Percentiles rank a stretch among this genome's conserved stretches.
These are phyloP conservation scores for Rhodotorula sp. DNA, from an alignment of 1,284 basidiomycete genomes.

Conservation along the genomic window DNA sequence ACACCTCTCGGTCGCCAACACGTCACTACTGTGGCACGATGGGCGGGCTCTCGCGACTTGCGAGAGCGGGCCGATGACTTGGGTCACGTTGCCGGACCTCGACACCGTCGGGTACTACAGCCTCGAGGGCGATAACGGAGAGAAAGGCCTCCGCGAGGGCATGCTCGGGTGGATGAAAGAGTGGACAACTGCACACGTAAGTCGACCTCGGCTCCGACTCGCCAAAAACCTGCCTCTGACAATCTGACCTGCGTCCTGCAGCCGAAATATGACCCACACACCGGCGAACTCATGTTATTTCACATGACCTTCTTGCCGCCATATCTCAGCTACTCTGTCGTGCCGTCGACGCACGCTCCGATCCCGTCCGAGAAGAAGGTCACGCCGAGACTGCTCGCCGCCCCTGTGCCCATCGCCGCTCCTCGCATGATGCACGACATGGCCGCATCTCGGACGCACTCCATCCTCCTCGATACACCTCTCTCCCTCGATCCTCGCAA, in stretches of 20 bases:
- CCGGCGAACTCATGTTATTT: slow-evolving; percentile 54
- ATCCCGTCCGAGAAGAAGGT: slow-evolving; percentile 19
- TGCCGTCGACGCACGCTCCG: slow-evolving; percentile 44
- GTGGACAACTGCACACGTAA: slow-evolving; percentile 54
- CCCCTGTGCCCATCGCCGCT: slow-evolving; percentile 39
- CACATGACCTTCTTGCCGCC: slow-evolving; percentile 53
- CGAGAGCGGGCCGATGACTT: slow-evolving; percentile 55
- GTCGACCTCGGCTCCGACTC: neutral
- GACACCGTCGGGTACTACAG: slow-evolving; percentile 54
- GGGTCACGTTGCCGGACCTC: slow-evolving; percentile 53
- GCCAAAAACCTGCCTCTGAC: neutral
- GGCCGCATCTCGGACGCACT: slow-evolving; percentile 52
- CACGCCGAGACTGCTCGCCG: slow-evolving; percentile 31
- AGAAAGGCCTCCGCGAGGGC: slow-evolving; percentile 42
- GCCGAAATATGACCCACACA: slow-evolving; percentile 54
- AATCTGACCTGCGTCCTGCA: neutral
- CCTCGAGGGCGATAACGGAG: slow-evolving; percentile 42
- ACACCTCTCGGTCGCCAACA: slow-evolving; percentile 55
- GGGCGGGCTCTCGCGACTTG: slow-evolving; percentile 55
- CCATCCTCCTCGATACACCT: slow-evolving; percentile 55
- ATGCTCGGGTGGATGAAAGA: slow-evolving; percentile 49
- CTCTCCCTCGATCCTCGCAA: slow-evolving; percentile 55
- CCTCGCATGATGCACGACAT: slow-evolving; percentile 58
- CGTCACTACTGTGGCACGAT: slow-evolving; percentile 53
- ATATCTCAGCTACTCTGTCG: slow-evolving; percentile 53